These are phyloP conservation scores for Fallopia convolvulus DNA, from an alignment of 148 eudicot species.

Conservation along the genomic window DNA sequence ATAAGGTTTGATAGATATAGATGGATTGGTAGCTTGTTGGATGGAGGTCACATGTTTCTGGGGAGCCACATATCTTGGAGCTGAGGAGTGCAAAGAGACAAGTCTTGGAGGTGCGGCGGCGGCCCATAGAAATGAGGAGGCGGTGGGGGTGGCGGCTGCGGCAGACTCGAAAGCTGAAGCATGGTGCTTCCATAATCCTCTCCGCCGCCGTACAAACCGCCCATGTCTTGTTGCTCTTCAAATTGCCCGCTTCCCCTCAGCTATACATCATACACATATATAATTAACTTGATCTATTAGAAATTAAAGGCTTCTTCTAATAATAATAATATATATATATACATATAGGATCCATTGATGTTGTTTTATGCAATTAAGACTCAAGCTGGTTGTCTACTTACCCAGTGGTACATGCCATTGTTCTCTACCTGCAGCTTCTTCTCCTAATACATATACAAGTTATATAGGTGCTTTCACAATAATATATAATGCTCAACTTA, in stretches of 20 bases:
- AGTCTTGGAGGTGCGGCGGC: background rate
- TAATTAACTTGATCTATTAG: background rate
- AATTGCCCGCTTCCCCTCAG: background rate
- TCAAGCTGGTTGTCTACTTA: slow-evolving; percentile 6
- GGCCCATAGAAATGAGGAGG: background rate
- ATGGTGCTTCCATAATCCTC: background rate
- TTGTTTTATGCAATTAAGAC: background rate
- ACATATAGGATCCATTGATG: no score
- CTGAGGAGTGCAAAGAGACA: slow-evolving; percentile 7
- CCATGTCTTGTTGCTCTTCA: slow-evolving; percentile 4
- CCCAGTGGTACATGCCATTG: slow-evolving; percentile 14
- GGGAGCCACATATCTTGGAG: slow-evolving; percentile 10
- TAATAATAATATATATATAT: background rate
- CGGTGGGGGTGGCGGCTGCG: background rate
- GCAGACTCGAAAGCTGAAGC: slow-evolving; percentile 11
- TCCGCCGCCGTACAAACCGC: background rate
- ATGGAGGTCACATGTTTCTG: background rate
- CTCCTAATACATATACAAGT: background rate
- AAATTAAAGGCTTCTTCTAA: no score
- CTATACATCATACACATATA: background rate
- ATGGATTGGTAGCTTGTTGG: background rate
- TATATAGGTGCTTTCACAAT: no score
- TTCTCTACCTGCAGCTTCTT: slow-evolving; percentile 17
- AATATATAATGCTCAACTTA: no score
- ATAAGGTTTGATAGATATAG: background rate